phyloP scores from a whole-genome alignment of 768 basidiomycete genomes.

The Cystofilobasidium bisporidii region DNA sequence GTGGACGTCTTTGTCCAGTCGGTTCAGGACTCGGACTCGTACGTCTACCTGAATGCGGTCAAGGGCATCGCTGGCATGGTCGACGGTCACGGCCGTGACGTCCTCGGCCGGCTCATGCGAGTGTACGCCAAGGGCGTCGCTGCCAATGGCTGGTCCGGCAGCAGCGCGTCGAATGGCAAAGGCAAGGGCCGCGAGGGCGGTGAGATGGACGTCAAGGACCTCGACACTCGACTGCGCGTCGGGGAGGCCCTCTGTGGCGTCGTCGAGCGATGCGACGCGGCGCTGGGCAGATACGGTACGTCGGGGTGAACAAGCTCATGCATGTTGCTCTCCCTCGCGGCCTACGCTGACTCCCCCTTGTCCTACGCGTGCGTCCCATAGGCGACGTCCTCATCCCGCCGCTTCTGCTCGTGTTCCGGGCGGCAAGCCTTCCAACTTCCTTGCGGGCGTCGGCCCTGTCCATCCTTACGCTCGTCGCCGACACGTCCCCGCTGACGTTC shows the following conservation, averaged over 20 bases:
- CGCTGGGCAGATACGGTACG: slow-evolving; percentile 61
- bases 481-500: slow-evolving; percentile 55
- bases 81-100: slow-evolving; percentile 62
- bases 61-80: slow-evolving; percentile 83
- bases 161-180: slow-evolving; percentile 44
- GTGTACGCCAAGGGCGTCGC: slow-evolving; percentile 46
- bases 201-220: slow-evolving; percentile 44
- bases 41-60: slow-evolving; percentile 83
- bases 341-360: neutral
- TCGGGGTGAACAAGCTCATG: neutral
- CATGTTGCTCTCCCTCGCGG: neutral
- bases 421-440: slow-evolving; percentile 55
- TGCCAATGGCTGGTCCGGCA: slow-evolving; percentile 43
- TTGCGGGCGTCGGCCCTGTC: slow-evolving; percentile 61
- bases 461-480: slow-evolving; percentile 63
- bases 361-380: slow-evolving; percentile 21
- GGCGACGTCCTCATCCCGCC: slow-evolving; percentile 64
- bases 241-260: slow-evolving; percentile 79
- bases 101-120: slow-evolving; percentile 56
- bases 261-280: slow-evolving; percentile 60
- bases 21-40: slow-evolving; percentile 87
- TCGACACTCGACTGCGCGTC: slow-evolving; percentile 64
- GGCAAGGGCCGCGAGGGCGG: slow-evolving; percentile 42
- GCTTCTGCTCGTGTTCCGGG: slow-evolving; percentile 56
- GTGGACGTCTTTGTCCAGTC: slow-evolving; percentile 76